Base-by-base conservation (phyloP, 2,329 filamentous ascomycete species). In the Teratosphaeria pseudoeucalypti region DNA sequence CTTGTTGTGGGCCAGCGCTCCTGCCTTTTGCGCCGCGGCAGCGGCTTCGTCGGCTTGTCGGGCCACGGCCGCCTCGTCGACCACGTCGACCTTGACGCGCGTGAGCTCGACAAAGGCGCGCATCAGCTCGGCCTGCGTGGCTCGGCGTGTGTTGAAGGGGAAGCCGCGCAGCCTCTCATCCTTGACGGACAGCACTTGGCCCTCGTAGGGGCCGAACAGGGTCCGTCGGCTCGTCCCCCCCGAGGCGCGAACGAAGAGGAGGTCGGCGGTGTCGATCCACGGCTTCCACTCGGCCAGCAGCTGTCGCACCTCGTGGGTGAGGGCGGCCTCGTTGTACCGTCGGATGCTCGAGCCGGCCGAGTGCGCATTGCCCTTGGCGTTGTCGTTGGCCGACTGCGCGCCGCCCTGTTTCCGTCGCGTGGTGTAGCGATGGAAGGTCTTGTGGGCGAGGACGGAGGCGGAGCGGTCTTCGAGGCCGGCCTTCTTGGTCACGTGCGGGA, bases 371-470 rank as follows among this genome's bases (percentile, higher is more conserved):
- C 94, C 92, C 71, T 96, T 96, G n/a, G 92, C 84, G 62, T 90
- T 88, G 73, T 99, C 94, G 72, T 91, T 97, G 32, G 92, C 87
- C 2, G 92, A 95, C 73, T 99, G 94, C 11, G 91, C 87, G 52
- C 95, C 94, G 79, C 94, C 94, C 73, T 99, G 94, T 73, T 99
- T 99, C 65, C 94, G 83, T 64, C 94, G 82, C 6, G 94, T 99
- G 0, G 95, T 99, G 71, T 99, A 99, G 60, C 94, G 84, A 73
- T 99, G 95, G 73, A 97, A 99, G 0, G 92, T 96, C 78, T 99
- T 99, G 75, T 97, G 92, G 0, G 91, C 92, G 53, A 96, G 81
- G 0, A 97, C 90, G 0, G 87, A 88, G 6, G 92, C 90, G 69
- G 95, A 89, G 57, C 90, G 82, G 65, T 95, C 91, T 70, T 95